A percentile compares a stretch with the other conserved stretches of the same genome.
Evolutionary conservation across 352 stramenopile genomes (phyloP).

Genomic region (Blastocystis sp.): DNA sequence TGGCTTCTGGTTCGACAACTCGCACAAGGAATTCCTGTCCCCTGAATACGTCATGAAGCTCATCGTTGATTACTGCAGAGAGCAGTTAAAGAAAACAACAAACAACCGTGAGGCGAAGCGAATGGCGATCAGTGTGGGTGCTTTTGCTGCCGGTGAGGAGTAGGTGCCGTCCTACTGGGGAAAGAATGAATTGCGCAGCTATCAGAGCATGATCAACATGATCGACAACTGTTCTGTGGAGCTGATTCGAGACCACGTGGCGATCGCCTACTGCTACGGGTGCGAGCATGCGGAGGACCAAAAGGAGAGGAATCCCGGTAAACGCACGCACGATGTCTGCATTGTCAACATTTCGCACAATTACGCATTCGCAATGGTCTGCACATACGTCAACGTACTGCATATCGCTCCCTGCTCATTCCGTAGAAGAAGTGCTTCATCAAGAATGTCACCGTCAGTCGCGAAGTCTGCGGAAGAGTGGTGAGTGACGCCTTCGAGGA

Average conservation of each 20-base stretch:
- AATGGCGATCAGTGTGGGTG: slow-evolving; percentile 5
- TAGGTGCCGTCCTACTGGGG: slow-evolving; percentile 40
- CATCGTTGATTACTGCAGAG: slow-evolving; percentile 24
- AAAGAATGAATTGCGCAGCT: background rate
- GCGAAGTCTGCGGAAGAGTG: background rate
- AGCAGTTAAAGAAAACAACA: background rate
- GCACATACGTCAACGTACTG: background rate
- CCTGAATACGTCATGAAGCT: slow-evolving; percentile 8
- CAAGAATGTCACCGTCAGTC: background rate
- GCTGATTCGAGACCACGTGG: slow-evolving; percentile 3
- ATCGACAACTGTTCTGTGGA: background rate
- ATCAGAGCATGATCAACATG: background rate
- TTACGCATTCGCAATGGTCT: slow-evolving; percentile 24
- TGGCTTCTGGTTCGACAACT: slow-evolving; percentile 26
- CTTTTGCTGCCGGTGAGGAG: background rate
- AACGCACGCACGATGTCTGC: background rate
- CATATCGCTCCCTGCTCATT: background rate
- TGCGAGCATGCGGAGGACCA: background rate
- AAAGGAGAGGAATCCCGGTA: no score
- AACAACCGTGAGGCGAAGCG: background rate
- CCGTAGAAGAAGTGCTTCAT: background rate
- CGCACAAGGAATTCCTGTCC: background rate
- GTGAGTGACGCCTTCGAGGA: background rate
- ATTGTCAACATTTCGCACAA: background rate
- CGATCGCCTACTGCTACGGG: slow-evolving; percentile 33